Conservation (phyloP, 805 yeast species). For the Ogataea henricii region DNA sequence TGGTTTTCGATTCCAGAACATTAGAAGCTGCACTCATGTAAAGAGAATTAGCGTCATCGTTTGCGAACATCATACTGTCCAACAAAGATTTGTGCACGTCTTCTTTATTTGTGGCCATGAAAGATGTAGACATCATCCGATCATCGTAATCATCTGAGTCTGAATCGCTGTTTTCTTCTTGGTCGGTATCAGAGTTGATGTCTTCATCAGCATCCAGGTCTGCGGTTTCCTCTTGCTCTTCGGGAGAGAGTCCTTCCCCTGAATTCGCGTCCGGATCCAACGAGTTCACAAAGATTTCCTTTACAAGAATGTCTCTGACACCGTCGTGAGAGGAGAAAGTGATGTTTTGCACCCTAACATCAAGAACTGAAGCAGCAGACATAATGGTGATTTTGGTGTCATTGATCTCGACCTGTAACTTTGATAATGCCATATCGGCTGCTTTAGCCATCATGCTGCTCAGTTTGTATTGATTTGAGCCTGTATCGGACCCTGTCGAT, state of each 20-base stretch:
- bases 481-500: constrained; percentile 9
- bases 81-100: constrained; percentile 40
- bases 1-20: constrained; percentile 32
- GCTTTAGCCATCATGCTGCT: constrained; percentile 63
- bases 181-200: constrained; percentile 20
- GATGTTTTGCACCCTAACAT: constrained; percentile 35
- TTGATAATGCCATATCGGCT: constrained; percentile 65
- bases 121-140: constrained; percentile 37
- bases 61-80: constrained; percentile 65
- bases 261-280: constrained; percentile 42
- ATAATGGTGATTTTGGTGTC: constrained; percentile 51
- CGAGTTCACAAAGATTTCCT: constrained; percentile 43
- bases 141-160: constrained; percentile 40
- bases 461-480: constrained; percentile 37
- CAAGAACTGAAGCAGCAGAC: constrained; percentile 45
- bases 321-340: constrained; percentile 47
- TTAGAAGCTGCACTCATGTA: constrained; percentile 82
- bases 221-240: constrained; percentile 7
- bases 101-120: constrained; percentile 32
- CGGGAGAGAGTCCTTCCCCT: constrained; percentile 28
- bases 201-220: constrained; percentile 9
- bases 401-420: constrained; percentile 52
- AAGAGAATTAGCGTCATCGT: constrained; percentile 66
- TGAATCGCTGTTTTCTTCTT: constrained; percentile 28
- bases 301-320: constrained; percentile 40